Evolutionary conservation across 805 yeast species (phyloP).

Genomic region (Kurtzmaniella fragi): DNA sequence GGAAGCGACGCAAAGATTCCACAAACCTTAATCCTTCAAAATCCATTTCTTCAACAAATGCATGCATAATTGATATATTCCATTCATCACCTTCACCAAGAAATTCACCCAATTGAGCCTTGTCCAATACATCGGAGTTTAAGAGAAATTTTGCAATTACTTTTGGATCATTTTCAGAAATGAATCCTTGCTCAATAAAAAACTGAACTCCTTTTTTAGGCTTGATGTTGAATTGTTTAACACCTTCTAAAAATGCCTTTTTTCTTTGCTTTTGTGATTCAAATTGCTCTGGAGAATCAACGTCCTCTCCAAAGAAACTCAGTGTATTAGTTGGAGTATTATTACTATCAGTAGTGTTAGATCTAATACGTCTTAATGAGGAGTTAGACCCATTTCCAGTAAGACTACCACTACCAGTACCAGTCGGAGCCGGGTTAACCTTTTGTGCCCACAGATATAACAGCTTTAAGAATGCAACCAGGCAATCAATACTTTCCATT

Average conservation of each 20-base stretch:
- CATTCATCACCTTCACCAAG: constrained; percentile 83
- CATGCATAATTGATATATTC: constrained; percentile 83
- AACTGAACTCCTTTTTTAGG: constrained; percentile 74
- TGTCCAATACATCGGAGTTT: constrained; percentile 70
- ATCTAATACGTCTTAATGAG: constrained; percentile 17
- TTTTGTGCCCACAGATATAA: constrained; percentile 84
- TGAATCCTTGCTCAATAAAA: constrained; percentile 59
- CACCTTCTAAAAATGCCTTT: constrained; percentile 72
- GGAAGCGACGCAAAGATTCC: constrained; percentile 76
- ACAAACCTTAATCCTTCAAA: constrained; percentile 67
- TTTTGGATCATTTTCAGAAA: constrained; percentile 53
- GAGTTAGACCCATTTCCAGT: constrained; percentile 9
- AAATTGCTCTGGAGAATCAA: constrained; percentile 78
- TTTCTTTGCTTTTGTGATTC: constrained; percentile 81
- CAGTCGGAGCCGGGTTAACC: constrained; percentile 15
- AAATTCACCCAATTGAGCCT: constrained; percentile 82
- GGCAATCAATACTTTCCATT: constrained; percentile 71
- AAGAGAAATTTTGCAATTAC: constrained; percentile 74
- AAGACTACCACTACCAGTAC: constrained; percentile 2
- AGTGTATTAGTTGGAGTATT: constrained; percentile 14
- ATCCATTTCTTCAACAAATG: constrained; percentile 85
- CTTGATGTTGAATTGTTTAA: constrained; percentile 74
- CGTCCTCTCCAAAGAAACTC: constrained; percentile 22
- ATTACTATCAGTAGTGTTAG: constrained; percentile 26
- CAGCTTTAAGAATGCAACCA: constrained; percentile 78